Percentiles rank a stretch among this genome's conserved stretches.
Conservation (phyloP, 2,329 filamentous ascomycete species). For the Ascochyta pisi region DNA sequence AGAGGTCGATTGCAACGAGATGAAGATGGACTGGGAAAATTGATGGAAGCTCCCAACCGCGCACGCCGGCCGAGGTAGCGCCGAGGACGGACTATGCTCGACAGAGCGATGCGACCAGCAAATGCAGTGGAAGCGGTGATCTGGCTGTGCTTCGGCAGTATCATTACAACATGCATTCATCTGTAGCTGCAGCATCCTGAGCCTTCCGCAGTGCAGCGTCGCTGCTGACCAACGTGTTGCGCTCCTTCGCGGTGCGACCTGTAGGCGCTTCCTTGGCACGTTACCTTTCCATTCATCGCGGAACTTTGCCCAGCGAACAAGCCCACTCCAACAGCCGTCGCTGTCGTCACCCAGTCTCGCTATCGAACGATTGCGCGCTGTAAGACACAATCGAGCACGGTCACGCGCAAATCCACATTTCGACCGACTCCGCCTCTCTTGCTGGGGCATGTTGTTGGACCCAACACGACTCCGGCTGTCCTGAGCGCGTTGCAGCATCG, state of each 20-base stretch:
- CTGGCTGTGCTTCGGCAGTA: background rate
- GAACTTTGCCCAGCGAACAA: conserved; percentile 35
- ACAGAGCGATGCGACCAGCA: background rate
- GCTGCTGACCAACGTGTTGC: background rate
- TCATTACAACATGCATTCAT: no score
- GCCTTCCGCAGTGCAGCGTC: background rate
- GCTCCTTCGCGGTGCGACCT: conserved; percentile 13
- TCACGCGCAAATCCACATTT: background rate
- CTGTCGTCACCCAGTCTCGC: conserved; percentile 20
- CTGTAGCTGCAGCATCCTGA: background rate
- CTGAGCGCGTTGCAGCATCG: conserved; percentile 46
- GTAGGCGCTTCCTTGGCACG: conserved; percentile 32
- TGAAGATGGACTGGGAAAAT: conserved; percentile 18
- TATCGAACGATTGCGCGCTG: conserved; percentile 24
- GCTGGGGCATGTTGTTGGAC: conserved; percentile 9
- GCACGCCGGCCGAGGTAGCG: conserved; percentile 4
- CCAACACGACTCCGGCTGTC: conserved; percentile 31
- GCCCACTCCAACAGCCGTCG: conserved; percentile 25
- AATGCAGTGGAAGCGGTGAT: background rate
- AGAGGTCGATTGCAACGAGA: conserved; percentile 23
- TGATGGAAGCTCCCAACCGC: background rate
- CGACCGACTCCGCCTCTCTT: conserved; percentile 3
- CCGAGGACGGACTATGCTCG: background rate
- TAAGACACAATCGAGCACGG: background rate
- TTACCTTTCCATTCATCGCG: conserved; percentile 29